These are phyloP conservation scores for Quercus aquifolioides DNA, from an alignment of 306 rosid genomes.

Conservation along the genomic window DNA sequence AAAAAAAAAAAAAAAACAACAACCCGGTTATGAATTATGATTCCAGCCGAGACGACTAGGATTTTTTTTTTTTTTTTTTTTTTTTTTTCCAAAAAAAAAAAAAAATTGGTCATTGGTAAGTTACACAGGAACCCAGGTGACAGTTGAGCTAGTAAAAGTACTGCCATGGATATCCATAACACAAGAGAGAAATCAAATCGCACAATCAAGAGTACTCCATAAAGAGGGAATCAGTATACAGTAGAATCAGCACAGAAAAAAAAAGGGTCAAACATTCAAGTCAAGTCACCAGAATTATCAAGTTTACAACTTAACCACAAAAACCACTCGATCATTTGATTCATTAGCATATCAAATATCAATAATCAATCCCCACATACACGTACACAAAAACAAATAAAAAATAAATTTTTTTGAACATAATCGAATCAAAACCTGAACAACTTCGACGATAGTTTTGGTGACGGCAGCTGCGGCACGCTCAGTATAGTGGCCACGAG, in stretches of 20 bases:
- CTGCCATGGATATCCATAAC: neutral
- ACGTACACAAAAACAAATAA: neutral
- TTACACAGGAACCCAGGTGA: no score
- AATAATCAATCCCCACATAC: neutral
- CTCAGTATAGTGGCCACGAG: conserved; percentile 92
- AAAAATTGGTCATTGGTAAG: neutral
- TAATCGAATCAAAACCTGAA: conserved; percentile 55
- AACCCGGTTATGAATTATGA: no score
- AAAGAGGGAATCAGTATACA: neutral
- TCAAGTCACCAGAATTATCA: conserved; percentile 1
- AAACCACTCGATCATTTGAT: no score
- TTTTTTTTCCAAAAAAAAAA: no score
- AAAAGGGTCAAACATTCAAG: neutral
- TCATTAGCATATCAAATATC: no score
- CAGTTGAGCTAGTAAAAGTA: no score
- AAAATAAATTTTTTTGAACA: neutral
- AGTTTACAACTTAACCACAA: no score
- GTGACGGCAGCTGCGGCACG: conserved; percentile 90
- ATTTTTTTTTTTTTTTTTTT: no score
- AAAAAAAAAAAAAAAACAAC: neutral
- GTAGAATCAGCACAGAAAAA: neutral
- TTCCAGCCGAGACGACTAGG: no score
- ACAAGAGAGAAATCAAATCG: neutral
- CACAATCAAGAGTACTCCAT: neutral
- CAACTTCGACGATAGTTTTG: conserved; percentile 89